Evolutionary conservation across 768 basidiomycete genomes (phyloP).

Genomic region (Tubosaeta brunneosetosa): DNA sequence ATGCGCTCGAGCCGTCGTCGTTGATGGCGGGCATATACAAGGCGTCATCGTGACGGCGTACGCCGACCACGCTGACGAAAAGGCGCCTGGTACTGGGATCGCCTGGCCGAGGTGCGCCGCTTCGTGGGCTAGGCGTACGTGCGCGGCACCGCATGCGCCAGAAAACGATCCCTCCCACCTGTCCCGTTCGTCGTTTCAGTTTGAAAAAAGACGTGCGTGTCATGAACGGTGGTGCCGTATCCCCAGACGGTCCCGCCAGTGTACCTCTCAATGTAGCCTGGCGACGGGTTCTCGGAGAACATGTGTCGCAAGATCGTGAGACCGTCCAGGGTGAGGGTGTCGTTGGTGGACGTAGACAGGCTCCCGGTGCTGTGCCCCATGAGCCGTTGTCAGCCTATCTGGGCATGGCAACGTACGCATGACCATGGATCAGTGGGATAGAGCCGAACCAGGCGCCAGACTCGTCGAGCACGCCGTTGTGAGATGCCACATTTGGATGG

Average conservation of each 20-base stretch:
- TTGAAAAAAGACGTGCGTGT: constrained; percentile 11
- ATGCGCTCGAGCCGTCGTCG: background rate
- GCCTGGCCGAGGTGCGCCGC: constrained; percentile 13
- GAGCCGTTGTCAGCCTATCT: background rate
- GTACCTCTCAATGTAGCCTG: constrained; percentile 6
- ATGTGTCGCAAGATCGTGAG: constrained; percentile 9
- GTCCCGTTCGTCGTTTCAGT: constrained; percentile 9
- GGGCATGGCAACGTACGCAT: constrained; percentile 3
- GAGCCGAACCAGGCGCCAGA: constrained; percentile 9
- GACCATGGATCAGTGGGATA: constrained; percentile 10
- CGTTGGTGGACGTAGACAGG: background rate
- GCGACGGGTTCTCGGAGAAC: constrained; percentile 6
- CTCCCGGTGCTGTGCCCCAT: constrained; percentile 1
- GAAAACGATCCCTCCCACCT: constrained; percentile 1
- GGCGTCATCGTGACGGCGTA: constrained; percentile 10
- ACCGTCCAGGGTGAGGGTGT: constrained; percentile 2
- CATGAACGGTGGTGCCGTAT: constrained; percentile 9
- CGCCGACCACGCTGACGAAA: constrained; percentile 9
- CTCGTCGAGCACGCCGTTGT: constrained; percentile 11
- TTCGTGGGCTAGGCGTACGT: constrained; percentile 3
- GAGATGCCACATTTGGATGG: constrained; percentile 11
- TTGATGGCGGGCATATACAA: constrained; percentile 3
- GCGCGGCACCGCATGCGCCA: background rate
- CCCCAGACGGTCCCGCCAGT: constrained; percentile 8
- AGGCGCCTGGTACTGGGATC: background rate